A percentile compares a stretch with the other conserved stretches of the same genome.
Conservation (phyloP, 2,329 filamentous ascomycete species). For the Monilinia fructicola region DNA sequence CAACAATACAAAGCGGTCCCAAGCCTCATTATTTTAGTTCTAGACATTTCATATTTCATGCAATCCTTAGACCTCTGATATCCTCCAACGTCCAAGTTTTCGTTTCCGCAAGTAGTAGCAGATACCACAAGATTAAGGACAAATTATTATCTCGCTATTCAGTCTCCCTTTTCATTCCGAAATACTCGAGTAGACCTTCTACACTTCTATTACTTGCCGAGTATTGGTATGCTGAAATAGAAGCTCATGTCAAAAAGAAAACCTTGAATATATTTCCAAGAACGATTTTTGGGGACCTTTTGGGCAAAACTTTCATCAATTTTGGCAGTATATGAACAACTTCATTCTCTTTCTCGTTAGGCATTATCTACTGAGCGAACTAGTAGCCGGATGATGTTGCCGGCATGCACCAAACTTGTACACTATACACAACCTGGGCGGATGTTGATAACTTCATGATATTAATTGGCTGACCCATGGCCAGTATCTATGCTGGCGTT, state of each 20-base stretch:
- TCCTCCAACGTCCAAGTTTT: neutral
- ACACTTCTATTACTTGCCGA: neutral
- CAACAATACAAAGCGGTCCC: neutral
- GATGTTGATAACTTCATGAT: neutral
- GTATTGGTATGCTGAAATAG: no score
- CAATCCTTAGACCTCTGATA: neutral
- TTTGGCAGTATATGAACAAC: neutral
- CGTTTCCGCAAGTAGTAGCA: neutral
- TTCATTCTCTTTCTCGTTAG: neutral
- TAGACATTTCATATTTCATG: neutral
- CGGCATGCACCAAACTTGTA: neutral
- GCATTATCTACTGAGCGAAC: neutral
- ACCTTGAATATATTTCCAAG: neutral
- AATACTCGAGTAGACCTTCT: neutral
- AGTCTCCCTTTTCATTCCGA: neutral
- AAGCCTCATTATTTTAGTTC: neutral
- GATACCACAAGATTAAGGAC: neutral
- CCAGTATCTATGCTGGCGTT: neutral
- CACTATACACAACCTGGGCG: neutral
- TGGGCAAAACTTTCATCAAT: neutral
- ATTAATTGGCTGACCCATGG: neutral
- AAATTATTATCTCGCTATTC: neutral
- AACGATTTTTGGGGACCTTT: neutral
- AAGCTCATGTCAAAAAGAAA: neutral
- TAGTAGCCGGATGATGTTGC: neutral